These are phyloP conservation scores for Fraxinus americana DNA, from an alignment of 257 asterid genomes.

Conservation along the genomic window DNA sequence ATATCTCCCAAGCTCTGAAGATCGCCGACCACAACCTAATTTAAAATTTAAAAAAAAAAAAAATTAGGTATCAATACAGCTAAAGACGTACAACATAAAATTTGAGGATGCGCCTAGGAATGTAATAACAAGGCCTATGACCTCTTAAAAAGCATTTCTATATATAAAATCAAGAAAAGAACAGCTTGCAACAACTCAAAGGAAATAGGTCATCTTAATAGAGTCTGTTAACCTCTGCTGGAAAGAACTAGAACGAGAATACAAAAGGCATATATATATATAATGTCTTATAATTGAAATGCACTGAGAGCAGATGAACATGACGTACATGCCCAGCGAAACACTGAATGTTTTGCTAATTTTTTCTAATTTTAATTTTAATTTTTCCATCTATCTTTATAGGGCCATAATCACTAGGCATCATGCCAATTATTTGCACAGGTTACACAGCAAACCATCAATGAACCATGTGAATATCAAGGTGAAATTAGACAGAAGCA, in stretches of 20 bases:
- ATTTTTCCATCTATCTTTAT: background rate
- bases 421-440: background rate
- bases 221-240: background rate
- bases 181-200: background rate
- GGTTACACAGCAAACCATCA: background rate
- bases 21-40: slow-evolving; percentile 45
- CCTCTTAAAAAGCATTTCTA: background rate
- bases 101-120: background rate
- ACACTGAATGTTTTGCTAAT: background rate
- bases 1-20: slow-evolving; percentile 36
- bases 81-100: background rate
- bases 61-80: slow-evolving; percentile 7
- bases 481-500: slow-evolving; percentile 14
- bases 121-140: background rate
- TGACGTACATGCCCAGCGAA: background rate
- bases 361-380: background rate
- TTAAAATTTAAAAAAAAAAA: background rate
- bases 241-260: background rate
- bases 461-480: background rate
- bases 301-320: background rate
- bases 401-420: background rate
- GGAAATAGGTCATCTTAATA: background rate
- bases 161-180: background rate
- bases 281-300: background rate
- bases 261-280: background rate